Evolutionary conservation across 176 grass and related monocot species (phyloP), one percentile per base, ranked within the genome.

Genomic region (Typha latifolia): DNA sequence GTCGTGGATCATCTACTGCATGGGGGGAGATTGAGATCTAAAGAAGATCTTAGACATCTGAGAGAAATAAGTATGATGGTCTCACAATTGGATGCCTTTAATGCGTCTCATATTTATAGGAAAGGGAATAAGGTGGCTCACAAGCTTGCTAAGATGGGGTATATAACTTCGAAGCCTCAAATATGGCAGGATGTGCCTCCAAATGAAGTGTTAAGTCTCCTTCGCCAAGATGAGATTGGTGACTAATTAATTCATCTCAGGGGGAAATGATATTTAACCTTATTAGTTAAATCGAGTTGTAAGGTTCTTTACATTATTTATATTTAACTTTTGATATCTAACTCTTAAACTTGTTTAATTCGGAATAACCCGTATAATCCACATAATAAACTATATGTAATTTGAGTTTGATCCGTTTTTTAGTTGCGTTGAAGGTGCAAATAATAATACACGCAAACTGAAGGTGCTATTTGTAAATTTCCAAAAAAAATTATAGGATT

Each of bases 41-140:
- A 69, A 26, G 74, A 84, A 56, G 77, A 89, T 68, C 49, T 48
- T 1, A 31, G 37, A 48, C 80, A 74, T 23, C 73, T 68, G 64
- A 66, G 6, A 62, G 71, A 82, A 64, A 95, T 95, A 48, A 37
- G 15, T 2, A 16, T 12, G 51, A 56, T 86, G 61, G 66, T 86
- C 23, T 63, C 68, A 2, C 72, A 29, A 32, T 50, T 90, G 23
- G 66, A 74, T 52, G 65, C 71, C 51, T 57, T 77, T 49, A 59
- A 49, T 62, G 78, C 62, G 3, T 84, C 86, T 7, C 86, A 95
- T 73, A 82, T 87, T 23, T 62, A 67, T 3, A 62, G 83, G 18
- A 11, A 14, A 51, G 90, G 90, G 7, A 95, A 95, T 67, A 81
- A 68, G 61, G 81, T 87, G 9, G 90, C 86, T 16, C 56, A 95